phyloP scores from a whole-genome alignment of 495 filamentous ascomycete genomes.

The Aspergillus bridgeri region DNA sequence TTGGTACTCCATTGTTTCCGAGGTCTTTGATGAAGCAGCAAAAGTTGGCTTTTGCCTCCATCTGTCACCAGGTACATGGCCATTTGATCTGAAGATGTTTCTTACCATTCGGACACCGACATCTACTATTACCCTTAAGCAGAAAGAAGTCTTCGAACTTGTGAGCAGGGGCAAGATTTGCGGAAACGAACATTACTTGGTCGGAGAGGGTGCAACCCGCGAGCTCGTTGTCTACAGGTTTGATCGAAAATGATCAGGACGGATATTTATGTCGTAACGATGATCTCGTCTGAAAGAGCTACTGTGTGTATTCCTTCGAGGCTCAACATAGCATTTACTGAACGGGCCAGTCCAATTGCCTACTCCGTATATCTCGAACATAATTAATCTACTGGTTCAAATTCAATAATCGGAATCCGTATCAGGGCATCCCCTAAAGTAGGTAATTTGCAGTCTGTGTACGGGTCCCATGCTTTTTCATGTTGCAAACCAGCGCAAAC shows the following conservation, averaged over 20 bases:
- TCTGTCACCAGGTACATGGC: conserved; percentile 29
- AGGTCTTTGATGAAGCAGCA: conserved; percentile 50
- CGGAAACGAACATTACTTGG: conserved; percentile 60
- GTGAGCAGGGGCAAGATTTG: conserved; percentile 52
- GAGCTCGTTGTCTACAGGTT: conserved; percentile 57
- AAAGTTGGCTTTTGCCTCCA: conserved; percentile 55
- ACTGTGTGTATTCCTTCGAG: neutral
- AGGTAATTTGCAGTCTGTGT: neutral
- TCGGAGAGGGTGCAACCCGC: conserved; percentile 54
- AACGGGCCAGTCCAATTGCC: neutral
- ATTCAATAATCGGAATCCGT: too few relatives aligned
- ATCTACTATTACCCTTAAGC: conserved; percentile 37
- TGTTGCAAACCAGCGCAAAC: neutral
- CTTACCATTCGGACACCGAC: conserved; percentile 36
- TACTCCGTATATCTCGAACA: too few relatives aligned
- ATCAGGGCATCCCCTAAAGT: too few relatives aligned
- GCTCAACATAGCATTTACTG: neutral
- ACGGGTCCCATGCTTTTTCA: neutral
- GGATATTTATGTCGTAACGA: neutral
- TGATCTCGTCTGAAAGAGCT: neutral
- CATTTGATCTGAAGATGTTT: conserved; percentile 21
- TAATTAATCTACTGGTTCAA: too few relatives aligned
- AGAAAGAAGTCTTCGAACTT: conserved; percentile 50
- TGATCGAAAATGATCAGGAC: conserved; percentile 22
- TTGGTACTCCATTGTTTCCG: conserved; percentile 47